Conservation (phyloP, 2,329 filamentous ascomycete genomes). For the Hypoxylon sp. region DNA sequence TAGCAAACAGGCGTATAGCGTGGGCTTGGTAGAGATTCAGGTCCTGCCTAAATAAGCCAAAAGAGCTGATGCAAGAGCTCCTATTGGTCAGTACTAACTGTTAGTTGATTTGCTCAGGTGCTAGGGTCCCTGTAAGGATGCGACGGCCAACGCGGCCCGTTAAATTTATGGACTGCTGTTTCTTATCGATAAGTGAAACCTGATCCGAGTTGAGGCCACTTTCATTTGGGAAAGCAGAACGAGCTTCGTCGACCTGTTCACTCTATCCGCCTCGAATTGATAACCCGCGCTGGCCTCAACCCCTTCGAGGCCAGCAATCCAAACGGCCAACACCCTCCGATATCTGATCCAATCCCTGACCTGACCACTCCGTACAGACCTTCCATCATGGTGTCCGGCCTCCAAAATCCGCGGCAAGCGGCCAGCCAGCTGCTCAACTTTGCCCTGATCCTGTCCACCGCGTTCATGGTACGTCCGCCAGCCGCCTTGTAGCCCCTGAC, state of each 20-base stretch:
- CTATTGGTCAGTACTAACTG: slow-evolving; percentile 10
- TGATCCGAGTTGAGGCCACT: slow-evolving; percentile 29
- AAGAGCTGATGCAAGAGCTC: not conserved
- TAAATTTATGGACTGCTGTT: not conserved
- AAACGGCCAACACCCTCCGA: not conserved
- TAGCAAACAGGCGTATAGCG: not conserved
- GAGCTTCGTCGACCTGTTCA: slow-evolving; percentile 6
- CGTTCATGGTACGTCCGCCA: slow-evolving; percentile 75
- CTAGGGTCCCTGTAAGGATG: not conserved
- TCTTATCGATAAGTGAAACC: slow-evolving; percentile 29
- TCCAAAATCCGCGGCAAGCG: slow-evolving; percentile 80
- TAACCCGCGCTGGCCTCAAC: slow-evolving; percentile 26
- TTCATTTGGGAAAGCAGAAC: slow-evolving; percentile 11
- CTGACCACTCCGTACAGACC: not conserved
- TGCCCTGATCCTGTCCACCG: slow-evolving; percentile 85
- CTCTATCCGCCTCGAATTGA: slow-evolving; percentile 1
- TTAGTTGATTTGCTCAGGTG: not conserved
- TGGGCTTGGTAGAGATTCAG: not conserved
- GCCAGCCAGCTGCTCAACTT: slow-evolving; percentile 88
- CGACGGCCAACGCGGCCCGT: slow-evolving; percentile 1
- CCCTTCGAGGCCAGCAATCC: slow-evolving; percentile 34
- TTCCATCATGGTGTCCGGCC: slow-evolving; percentile 69
- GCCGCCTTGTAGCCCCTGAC: not conserved
- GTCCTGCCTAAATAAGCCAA: slow-evolving; percentile 31
- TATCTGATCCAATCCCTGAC: not conserved